phyloP scores from a whole-genome alignment of 805 yeast species.

The Metschnikowia drakensbergensis region DNA sequence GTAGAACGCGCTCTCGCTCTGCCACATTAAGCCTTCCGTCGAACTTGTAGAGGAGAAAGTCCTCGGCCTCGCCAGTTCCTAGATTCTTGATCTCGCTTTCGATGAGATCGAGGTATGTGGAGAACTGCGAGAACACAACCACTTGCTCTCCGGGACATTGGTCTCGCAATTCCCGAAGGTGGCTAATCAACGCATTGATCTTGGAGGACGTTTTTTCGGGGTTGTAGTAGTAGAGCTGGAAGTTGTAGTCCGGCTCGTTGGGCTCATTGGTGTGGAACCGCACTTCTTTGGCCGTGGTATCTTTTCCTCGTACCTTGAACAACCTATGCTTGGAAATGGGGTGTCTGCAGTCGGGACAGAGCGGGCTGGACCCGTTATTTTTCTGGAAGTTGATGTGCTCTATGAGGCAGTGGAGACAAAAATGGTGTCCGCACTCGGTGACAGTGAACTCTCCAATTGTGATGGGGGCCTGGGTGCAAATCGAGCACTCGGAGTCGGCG shows the following conservation, averaged over 20 bases:
- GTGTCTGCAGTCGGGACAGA: conserved; percentile 77
- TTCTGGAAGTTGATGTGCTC: conserved; percentile 73
- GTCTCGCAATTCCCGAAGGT: conserved; percentile 50
- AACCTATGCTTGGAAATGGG: conserved; percentile 48
- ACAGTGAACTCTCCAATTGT: conserved; percentile 50
- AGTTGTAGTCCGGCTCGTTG: conserved; percentile 23
- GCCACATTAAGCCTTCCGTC: conserved; percentile 75
- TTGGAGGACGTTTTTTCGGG: conserved; percentile 66
- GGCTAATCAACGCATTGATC: conserved; percentile 61
- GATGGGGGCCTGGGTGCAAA: conserved; percentile 72
- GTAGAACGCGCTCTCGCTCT: conserved; percentile 60
- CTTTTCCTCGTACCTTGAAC: conserved; percentile 37
- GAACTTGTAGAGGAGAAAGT: conserved; percentile 60
- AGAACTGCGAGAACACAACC: conserved; percentile 89
- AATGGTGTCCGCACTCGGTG: conserved; percentile 77
- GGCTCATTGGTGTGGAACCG: conserved; percentile 27
- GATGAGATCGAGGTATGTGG: conserved; percentile 73
- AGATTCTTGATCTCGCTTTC: conserved; percentile 50
- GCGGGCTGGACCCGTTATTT: conserved; percentile 38
- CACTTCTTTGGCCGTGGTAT: conserved; percentile 24
- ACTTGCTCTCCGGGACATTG: conserved; percentile 65
- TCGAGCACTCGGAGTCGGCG: conserved; percentile 68
- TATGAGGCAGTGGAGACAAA: conserved; percentile 67
- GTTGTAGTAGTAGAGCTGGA: conserved; percentile 40
- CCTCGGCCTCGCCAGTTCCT: conserved; percentile 30